These are phyloP conservation scores for Eimeria praecox DNA, from an alignment of 169 alveolate species.

Conservation along the genomic window DNA sequence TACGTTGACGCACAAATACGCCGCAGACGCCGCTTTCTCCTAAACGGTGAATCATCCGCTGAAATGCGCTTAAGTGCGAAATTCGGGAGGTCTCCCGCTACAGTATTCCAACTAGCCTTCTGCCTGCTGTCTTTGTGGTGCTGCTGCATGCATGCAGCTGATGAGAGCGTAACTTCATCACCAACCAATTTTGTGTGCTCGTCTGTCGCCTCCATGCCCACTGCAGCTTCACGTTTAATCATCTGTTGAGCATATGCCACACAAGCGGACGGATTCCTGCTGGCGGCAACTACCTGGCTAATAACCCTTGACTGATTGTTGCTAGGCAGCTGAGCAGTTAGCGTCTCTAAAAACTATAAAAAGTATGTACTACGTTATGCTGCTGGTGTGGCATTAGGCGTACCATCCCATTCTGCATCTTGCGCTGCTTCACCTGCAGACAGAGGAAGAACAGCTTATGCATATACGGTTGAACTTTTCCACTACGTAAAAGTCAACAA, in stretches of 20 bases:
- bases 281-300: not conserved
- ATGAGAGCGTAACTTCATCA: not conserved
- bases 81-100: not conserved
- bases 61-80: not conserved
- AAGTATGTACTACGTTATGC: not conserved
- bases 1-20: not conserved
- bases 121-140: not conserved
- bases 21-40: not conserved
- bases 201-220: not conserved
- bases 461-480: not conserved
- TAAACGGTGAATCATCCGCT: not conserved
- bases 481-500: not conserved
- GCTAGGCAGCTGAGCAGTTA: not conserved
- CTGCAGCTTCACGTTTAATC: not conserved
- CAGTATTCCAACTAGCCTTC: not conserved
- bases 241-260: not conserved
- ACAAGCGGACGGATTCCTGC: not conserved
- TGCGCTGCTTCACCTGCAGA: slow-evolving; percentile 61
- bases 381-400: not conserved
- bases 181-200: not conserved
- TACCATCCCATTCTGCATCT: slow-evolving; percentile 72
- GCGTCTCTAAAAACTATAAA: not conserved
- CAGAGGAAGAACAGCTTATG: slow-evolving; percentile 2
- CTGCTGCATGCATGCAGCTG: not conserved
- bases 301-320: not conserved